These are phyloP conservation scores for Pseudogymnoascus sp. DNA, from an alignment of 2,329 filamentous ascomycete species.

Conservation along the genomic window DNA sequence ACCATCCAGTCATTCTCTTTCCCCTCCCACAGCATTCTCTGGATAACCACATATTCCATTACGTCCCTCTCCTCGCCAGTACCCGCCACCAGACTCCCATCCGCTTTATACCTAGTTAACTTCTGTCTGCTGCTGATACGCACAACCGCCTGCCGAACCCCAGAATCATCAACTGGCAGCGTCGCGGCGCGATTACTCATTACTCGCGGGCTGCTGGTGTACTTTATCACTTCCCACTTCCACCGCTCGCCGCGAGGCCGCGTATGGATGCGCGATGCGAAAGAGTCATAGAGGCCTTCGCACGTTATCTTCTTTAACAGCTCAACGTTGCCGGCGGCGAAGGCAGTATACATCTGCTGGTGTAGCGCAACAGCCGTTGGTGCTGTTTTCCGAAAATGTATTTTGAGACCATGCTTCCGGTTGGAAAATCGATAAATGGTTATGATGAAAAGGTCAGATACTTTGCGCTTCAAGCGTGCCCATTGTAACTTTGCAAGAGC, in stretches of 20 bases:
- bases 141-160: slow-evolving; percentile 52
- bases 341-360: slow-evolving; percentile 49
- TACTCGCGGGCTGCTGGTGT: slow-evolving; percentile 33
- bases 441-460: slow-evolving; percentile 21
- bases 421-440: slow-evolving; percentile 14
- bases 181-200: slow-evolving; percentile 45
- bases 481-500: slow-evolving; percentile 25
- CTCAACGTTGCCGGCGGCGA: slow-evolving; percentile 48
- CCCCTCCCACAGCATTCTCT: slow-evolving; percentile 37
- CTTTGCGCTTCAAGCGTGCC: slow-evolving; percentile 19
- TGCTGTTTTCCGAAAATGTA: slow-evolving; percentile 35
- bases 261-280: slow-evolving; percentile 44
- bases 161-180: slow-evolving; percentile 36
- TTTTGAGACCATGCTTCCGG: slow-evolving; percentile 31
- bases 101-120: slow-evolving; percentile 34
- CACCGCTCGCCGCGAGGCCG: slow-evolving; percentile 37
- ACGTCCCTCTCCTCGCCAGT: slow-evolving; percentile 44
- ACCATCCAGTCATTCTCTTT: slow-evolving; percentile 49
- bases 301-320: slow-evolving; percentile 46
- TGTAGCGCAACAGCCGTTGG: slow-evolving; percentile 52
- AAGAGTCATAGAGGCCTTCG: slow-evolving; percentile 40
- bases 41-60: slow-evolving; percentile 57
- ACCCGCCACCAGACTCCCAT: slow-evolving; percentile 36
- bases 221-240: slow-evolving; percentile 46
- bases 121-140: slow-evolving; percentile 49